Evolutionary conservation across 768 basidiomycete species (phyloP).

Genomic region (Serendipita sp.): DNA sequence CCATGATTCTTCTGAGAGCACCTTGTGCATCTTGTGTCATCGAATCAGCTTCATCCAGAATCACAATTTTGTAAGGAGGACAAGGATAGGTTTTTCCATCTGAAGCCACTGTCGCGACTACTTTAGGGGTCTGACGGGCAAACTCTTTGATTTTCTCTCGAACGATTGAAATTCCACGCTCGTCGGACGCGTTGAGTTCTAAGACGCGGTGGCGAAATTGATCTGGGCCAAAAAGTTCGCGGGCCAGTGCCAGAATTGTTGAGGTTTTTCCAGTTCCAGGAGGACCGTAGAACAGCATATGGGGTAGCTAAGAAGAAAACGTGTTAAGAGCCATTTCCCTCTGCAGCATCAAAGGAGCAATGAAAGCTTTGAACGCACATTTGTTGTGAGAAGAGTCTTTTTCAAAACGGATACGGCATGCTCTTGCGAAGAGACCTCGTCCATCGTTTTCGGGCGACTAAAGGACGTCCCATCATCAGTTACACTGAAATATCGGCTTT

Average conservation of each 20-base stretch:
- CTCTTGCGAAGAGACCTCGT: conserved; percentile 94
- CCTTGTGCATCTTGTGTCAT: conserved; percentile 99
- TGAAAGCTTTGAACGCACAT: conserved; percentile 35
- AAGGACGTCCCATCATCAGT: not conserved
- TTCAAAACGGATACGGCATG: conserved; percentile 84
- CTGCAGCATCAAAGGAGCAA: no score
- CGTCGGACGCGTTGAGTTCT: conserved; percentile 96
- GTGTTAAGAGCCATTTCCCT: not conserved
- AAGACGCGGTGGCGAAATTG: conserved; percentile 86
- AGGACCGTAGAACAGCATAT: conserved; percentile 99
- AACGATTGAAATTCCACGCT: conserved; percentile 92
- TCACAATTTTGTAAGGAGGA: conserved; percentile 97
- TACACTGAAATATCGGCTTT: not conserved
- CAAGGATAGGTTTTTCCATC: conserved; percentile 81
- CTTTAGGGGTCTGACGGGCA: conserved; percentile 79
- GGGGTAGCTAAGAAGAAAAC: conserved; percentile 56
- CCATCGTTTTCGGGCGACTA: conserved; percentile 93
- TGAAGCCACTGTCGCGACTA: conserved; percentile 37
- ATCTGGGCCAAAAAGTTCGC: conserved; percentile 94
- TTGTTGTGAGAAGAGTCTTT: conserved; percentile 83
- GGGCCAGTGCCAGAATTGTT: conserved; percentile 84
- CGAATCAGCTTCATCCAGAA: conserved; percentile 96
- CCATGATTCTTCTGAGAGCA: conserved; percentile 96
- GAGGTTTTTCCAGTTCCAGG: conserved; percentile 98
- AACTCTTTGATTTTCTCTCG: conserved; percentile 98